phyloP scores from a whole-genome alignment of 1,284 basidiomycete genomes.

The Cerrena zonata region DNA sequence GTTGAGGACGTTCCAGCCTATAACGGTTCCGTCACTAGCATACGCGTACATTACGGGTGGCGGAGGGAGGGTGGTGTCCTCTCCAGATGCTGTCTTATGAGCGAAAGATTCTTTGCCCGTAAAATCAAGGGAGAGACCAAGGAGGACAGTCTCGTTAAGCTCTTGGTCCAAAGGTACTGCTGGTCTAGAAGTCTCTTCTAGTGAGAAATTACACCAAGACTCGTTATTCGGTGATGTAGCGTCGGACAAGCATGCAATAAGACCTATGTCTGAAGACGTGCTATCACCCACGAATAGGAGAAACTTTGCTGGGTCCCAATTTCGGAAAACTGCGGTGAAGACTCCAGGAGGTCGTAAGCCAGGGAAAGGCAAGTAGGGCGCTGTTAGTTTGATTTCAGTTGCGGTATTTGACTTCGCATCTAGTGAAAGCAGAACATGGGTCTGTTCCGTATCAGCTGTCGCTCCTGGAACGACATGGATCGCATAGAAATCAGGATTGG shows the following conservation, averaged over 20 bases:
- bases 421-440: constrained; percentile 57
- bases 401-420: constrained; percentile 52
- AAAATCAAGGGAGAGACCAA: constrained; percentile 67
- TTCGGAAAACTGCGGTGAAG: constrained; percentile 51
- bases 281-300: constrained; percentile 69
- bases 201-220: constrained; percentile 63
- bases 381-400: constrained; percentile 43
- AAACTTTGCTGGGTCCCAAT: constrained; percentile 60
- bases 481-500: constrained; percentile 66
- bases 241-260: constrained; percentile 49
- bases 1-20: constrained; percentile 72
- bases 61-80: constrained; percentile 43
- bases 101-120: constrained; percentile 44
- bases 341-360: constrained; percentile 49
- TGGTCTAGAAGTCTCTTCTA: constrained; percentile 70
- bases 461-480: constrained; percentile 53
- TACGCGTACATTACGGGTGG: constrained; percentile 73
- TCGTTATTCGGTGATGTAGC: constrained; percentile 28
- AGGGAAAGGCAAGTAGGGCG: constrained; percentile 50
- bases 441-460: constrained; percentile 43
- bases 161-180: constrained; percentile 67
- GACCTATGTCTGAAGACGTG: constrained; percentile 71
- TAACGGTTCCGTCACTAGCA: constrained; percentile 74
- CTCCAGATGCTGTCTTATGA: constrained; percentile 40
- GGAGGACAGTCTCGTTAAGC: constrained; percentile 65